phyloP scores from a whole-genome alignment of 371 early-diverging fungal genomes.

The Capillidium heterosporum region DNA sequence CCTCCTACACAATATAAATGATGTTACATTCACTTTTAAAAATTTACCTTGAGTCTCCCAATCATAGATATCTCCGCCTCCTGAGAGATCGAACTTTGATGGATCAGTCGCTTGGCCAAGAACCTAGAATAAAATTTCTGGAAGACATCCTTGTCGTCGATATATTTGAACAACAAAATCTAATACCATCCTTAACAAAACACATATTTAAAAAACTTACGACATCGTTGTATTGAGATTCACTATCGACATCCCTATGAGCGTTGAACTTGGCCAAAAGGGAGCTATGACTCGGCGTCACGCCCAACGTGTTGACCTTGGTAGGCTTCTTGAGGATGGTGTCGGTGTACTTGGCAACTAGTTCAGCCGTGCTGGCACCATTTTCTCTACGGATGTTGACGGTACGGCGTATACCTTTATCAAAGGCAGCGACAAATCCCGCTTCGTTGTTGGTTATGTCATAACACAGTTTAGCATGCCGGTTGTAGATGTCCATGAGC shows the following conservation, averaged over 20 bases:
- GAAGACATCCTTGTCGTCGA: conserved; percentile 88
- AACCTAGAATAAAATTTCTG: conserved; percentile 78
- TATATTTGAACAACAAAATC: conserved; percentile 69
- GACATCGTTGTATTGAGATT: conserved; percentile 65
- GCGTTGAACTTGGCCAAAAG: neutral
- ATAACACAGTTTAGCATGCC: conserved; percentile 53
- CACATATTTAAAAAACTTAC: conserved; percentile 20
- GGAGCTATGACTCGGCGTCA: neutral
- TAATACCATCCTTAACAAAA: conserved; percentile 2
- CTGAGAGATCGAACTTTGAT: conserved; percentile 53
- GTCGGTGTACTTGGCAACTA: conserved; percentile 73
- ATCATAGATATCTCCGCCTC: conserved; percentile 78
- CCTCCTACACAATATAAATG: conserved; percentile 31
- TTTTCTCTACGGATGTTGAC: conserved; percentile 78
- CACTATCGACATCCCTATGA: conserved; percentile 29
- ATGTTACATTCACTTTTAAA: neutral
- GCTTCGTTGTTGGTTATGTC: conserved; percentile 66
- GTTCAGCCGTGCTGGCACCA: conserved; percentile 52
- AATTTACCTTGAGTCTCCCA: conserved; percentile 37
- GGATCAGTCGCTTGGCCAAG: conserved; percentile 74
- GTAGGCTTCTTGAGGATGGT: conserved; percentile 61
- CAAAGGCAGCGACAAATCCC: conserved; percentile 76
- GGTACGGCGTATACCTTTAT: conserved; percentile 81
- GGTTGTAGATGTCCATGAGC: conserved; percentile 54
- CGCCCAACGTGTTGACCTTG: conserved; percentile 25